Evolutionary conservation across 23 red algal species (phyloP), one percentile per base, ranked within the genome.

Genomic region (Gracilaria gracilis): DNA sequence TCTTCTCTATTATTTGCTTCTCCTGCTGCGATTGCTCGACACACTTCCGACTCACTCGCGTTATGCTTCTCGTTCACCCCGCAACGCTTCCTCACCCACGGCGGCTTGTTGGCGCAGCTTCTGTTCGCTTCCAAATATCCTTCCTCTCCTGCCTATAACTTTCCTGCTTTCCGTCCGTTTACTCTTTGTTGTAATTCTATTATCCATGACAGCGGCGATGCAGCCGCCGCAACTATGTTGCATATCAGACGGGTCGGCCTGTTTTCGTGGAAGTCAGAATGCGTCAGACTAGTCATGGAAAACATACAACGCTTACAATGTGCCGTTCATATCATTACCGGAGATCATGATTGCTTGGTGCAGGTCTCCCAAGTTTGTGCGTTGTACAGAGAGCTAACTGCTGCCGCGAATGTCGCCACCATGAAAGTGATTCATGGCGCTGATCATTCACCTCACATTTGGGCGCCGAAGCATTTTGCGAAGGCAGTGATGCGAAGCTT

Each of bases 21-120:
- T 50, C 97, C 97, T 21, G 93, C 93, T 21, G 97, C 93, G 25
- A 27, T 96, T 8, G 81, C 86, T 9, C 9, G 74, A 31, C 19
- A 31, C 33, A 80, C 57, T 14, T 49, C 53, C 3, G 33, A 81
- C n/a, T 32, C 25, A 14, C 35, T 47, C n/a, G 73, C 74, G 1
- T 20, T 81, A 20, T 81, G 75, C 49, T 90, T 81, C n/a, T 28
- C 49, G 3, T 69, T 81, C 0, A 81, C 87, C 9, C 87, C 87
- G 42, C 87, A 90, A 29, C 72, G 87, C 4, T 81, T 90, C 36
- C 25, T 90, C 14, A 80, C 73, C 5, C 75, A 65, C 37, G 87
- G 87, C 23, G 87, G 87, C 5, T 69, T 90, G 74, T 17, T 90
- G 4, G 76, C 76, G 20, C 73, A 48, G 17, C 20, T 81, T 27